Evolutionary conservation across 139 green algal genomes (phyloP), one percentile per base, ranked within the genome.

Genomic region (Helicosporidium sp.): DNA sequence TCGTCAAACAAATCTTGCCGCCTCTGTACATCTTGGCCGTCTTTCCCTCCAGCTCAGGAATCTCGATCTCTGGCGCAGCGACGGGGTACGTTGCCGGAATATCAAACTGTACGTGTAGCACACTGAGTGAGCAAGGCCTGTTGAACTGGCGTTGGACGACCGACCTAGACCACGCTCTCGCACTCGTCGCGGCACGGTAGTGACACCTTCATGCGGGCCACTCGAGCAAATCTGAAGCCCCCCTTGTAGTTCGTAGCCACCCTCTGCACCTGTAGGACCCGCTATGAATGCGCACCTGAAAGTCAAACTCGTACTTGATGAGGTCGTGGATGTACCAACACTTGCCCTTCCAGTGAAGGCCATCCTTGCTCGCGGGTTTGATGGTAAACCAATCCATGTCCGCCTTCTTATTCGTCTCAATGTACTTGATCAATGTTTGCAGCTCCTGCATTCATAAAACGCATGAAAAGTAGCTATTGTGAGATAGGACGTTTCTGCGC

Each of bases 321-420:
- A 91, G 67, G 28, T 94, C 80, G 61, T 96, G 83, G 4, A 96
- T 54, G 39, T 93, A 96, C 61, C 56, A 66, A 39, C 50, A 73
- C 40, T 66, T 67, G 45, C 55, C 57, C 22, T 52, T 59, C 87
- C 87, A 97, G 24, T 74, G 59, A 6, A 75, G 88, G 27, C 85
- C 87, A 19, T 79, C 62, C 58, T 84, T 76, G 61, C 80, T 69
- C 40, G 53, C 54, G 41, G 70, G 77, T 20, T 66, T 55, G 37
- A 96, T 85, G 12, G 68, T 92, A 69, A 96, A 96, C 88, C 87
- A 96, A 58, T 97, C 87, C 16, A 72, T 75, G 68, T 95, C 88
- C 12, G 57, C 72, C 0, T 71, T 76, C 60, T 97, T 97, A 69
- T 93, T 94, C 40, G 81, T 82, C 31, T 92, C 67, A 26, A 97